Conservation (phyloP, 2,329 filamentous ascomycete species). For the Colletotrichum sp. region DNA sequence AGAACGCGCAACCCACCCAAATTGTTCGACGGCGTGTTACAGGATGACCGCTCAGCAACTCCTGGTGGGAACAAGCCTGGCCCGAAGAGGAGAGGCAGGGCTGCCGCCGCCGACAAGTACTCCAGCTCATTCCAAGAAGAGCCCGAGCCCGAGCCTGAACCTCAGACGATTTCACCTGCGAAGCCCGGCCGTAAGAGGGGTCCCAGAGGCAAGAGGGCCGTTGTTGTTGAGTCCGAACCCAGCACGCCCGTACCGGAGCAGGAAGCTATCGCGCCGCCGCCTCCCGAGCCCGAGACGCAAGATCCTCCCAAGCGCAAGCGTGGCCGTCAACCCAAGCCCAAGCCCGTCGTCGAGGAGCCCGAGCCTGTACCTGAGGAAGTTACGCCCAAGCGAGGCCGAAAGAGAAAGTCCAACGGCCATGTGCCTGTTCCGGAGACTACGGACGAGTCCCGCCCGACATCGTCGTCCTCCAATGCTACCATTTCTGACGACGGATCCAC, state of each 20-base stretch:
- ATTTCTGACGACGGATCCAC: slow-evolving; percentile 25
- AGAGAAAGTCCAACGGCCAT: slow-evolving; percentile 15
- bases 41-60: slow-evolving; percentile 54
- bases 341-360: background rate
- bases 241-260: slow-evolving; percentile 8
- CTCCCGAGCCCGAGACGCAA: slow-evolving; percentile 12
- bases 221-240: slow-evolving; percentile 15
- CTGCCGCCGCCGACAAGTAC: background rate
- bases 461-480: slow-evolving; percentile 57
- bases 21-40: slow-evolving; percentile 54
- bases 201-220: slow-evolving; percentile 4
- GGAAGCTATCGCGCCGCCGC: slow-evolving; percentile 8
- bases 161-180: background rate
- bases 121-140: background rate
- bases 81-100: slow-evolving; percentile 33
- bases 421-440: slow-evolving; percentile 25
- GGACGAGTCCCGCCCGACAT: slow-evolving; percentile 55
- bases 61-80: slow-evolving; percentile 34
- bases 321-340: slow-evolving; percentile 16
- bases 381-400: slow-evolving; percentile 15
- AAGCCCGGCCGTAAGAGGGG: slow-evolving; percentile 14
- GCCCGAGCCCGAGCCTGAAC: slow-evolving; percentile 2
- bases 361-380: background rate
- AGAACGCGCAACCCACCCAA: slow-evolving; percentile 57
- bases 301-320: slow-evolving; percentile 18